Conservation (phyloP, 164 flowering plant genomes). For the Vitis riparia region DNA sequence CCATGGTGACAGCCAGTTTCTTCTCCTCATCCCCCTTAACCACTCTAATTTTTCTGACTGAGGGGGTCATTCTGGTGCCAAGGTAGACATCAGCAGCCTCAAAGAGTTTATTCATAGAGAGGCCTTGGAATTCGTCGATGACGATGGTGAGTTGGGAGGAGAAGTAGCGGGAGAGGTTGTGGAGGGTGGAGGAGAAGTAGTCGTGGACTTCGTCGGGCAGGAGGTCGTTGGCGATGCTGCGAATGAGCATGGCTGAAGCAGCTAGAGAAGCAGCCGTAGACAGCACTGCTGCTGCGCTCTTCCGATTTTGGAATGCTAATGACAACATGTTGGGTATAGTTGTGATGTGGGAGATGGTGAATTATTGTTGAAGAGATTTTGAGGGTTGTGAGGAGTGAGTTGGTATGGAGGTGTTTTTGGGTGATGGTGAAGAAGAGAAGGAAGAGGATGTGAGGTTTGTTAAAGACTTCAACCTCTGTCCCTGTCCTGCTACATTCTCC, state of each 20-base stretch:
- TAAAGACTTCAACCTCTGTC: too few species aligned
- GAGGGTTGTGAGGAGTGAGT: too few species aligned
- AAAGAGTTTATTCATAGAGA: constrained; percentile 40
- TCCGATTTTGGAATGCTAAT: too few species aligned
- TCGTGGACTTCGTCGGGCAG: constrained; percentile 35
- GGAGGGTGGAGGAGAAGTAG: constrained; percentile 27
- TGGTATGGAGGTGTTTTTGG: too few species aligned
- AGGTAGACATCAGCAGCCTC: constrained; percentile 35
- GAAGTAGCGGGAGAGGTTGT: constrained; percentile 19
- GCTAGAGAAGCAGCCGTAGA: background rate
- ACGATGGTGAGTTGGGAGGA: constrained; percentile 44
- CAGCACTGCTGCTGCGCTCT: background rate
- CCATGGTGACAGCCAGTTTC: too few species aligned
- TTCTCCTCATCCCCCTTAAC: constrained; percentile 3
- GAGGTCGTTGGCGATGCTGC: constrained; percentile 39
- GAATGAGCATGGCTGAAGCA: constrained; percentile 44
- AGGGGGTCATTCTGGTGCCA: constrained; percentile 32
- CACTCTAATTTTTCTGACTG: constrained; percentile 35
- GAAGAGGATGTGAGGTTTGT: too few species aligned
- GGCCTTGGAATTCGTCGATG: constrained; percentile 40
- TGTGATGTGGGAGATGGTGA: too few species aligned
- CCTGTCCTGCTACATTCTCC: too few species aligned
- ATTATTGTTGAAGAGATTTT: too few species aligned
- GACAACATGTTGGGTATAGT: too few species aligned
- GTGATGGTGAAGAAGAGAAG: too few species aligned